A percentile compares a stretch with the other conserved stretches of the same genome.
These are phyloP conservation scores for Lathyrus aphaca DNA, from an alignment of 306 rosid species.

Conservation along the genomic window DNA sequence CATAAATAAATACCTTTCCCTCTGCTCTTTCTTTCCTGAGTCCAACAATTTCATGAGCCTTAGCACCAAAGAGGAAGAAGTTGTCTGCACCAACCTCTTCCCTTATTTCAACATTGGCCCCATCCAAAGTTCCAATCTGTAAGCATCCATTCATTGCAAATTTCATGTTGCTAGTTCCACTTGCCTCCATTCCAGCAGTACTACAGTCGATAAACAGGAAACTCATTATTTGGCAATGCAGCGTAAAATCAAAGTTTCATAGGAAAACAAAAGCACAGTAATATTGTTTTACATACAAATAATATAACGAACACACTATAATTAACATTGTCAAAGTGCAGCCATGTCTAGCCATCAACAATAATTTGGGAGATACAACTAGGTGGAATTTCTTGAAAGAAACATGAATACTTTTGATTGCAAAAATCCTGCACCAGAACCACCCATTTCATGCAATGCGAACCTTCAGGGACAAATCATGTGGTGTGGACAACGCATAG, in stretches of 20 bases:
- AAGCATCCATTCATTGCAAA: conserved; percentile 97
- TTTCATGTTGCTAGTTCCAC: conserved; percentile 99
- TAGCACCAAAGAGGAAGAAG: conserved; percentile 95
- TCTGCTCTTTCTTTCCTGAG: conserved; percentile 90
- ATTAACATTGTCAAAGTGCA: conserved; percentile 3
- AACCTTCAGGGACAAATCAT: too few species aligned
- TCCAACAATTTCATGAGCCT: conserved; percentile 91
- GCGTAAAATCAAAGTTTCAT: conserved; percentile 20
- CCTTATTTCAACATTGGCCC: conserved; percentile 98
- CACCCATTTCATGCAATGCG: too few species aligned
- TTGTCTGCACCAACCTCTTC: conserved; percentile 93
- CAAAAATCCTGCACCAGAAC: not conserved
- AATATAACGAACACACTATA: not conserved
- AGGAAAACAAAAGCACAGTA: conserved; percentile 4
- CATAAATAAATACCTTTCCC: conserved; percentile 73
- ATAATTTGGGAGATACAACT: conserved; percentile 5
- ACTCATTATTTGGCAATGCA: conserved; percentile 32
- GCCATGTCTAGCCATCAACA: conserved; percentile 19
- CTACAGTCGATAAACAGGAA: conserved; percentile 43
- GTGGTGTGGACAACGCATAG: too few species aligned
- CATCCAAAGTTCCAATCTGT: conserved; percentile 94
- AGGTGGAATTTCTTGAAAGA: conserved; percentile 19
- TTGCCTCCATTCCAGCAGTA: conserved; percentile 99
- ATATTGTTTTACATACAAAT: not conserved
- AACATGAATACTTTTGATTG: not conserved